Base-by-base conservation (phyloP, 352 stramenopile genomes). In the Detonula confervacea region DNA sequence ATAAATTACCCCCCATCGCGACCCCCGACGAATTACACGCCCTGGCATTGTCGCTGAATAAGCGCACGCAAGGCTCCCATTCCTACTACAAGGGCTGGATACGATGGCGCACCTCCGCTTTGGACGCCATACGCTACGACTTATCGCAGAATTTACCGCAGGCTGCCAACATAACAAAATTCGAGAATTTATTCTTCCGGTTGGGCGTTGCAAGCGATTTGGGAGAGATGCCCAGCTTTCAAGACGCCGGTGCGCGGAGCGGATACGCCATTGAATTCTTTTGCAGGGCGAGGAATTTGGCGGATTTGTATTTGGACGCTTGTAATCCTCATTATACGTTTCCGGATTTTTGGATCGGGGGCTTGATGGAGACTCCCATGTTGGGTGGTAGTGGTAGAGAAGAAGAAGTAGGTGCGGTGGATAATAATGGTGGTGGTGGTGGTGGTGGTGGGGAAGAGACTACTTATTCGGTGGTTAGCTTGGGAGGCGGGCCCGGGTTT, bases 221-320 rank as follows among this genome's bases (percentile, higher is more conserved):
- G 9, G 83, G 83, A 2, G 11, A 61, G 30, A 87, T 90, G 80
- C 77, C 76, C 14, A 49, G n/a, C 9, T 90, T 90, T 74, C 37
- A 65, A 18, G 33, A 85, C 77, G 33, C 67, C 22, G 77, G 77
- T 54, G 67, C 84, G 12, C 33, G 77, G 30, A 66, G 51, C 14
- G 84, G 84, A 33, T 90, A 90, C 73, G 78, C 84, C 7, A 16
- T 88, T 1, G 69, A 82, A 0, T 80, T 75, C 39, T 87, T 90
- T 65, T 77, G 77, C 46, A 49, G 84, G 37, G 73, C 60, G n/a
- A 73, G 51, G 27, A 42, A 78, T 9, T 22, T 88, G 12, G 77
- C 80, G 24, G 68, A 87, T 73, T 42, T 88, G 16, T 66, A 77
- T 16, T 30, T 87, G 25, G 72, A 84, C 33, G 55, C 22, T 16